These are phyloP conservation scores for Monosporascus sp. DNA, from an alignment of 2,329 filamentous ascomycete genomes.

Conservation along the genomic window DNA sequence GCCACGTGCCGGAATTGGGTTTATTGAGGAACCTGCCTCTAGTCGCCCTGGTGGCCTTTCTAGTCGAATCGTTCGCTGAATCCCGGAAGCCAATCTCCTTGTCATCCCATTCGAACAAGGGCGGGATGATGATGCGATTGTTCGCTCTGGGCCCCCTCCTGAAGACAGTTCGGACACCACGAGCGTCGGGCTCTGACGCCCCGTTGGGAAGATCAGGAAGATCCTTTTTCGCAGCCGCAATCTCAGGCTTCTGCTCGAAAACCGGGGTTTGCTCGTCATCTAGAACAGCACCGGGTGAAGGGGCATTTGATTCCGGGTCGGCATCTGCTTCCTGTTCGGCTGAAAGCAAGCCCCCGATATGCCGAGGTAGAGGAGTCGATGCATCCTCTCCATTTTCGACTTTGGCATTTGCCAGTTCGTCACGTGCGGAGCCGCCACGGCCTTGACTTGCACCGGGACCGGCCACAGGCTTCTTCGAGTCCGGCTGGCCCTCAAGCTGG, in stretches of 20 bases:
- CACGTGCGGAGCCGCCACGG: not conserved
- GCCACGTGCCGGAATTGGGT: conserved; percentile 48
- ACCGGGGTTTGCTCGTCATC: conserved; percentile 16
- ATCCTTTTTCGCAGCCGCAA: conserved; percentile 16
- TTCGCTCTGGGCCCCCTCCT: conserved; percentile 35
- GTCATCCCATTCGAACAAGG: conserved; percentile 41
- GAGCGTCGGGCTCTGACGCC: conserved; percentile 43
- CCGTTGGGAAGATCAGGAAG: conserved; percentile 33
- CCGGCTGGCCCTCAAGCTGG: conserved; percentile 43
- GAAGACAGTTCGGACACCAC: conserved; percentile 44
- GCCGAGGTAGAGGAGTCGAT: conserved; percentile 29
- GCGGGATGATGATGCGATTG: conserved; percentile 50
- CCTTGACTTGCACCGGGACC: conserved; percentile 19
- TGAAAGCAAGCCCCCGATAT: conserved; percentile 33
- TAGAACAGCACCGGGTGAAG: conserved; percentile 17
- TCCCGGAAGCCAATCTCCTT: conserved; percentile 56
- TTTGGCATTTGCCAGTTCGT: conserved; percentile 2
- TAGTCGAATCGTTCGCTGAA: conserved; percentile 49
- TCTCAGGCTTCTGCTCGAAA: conserved; percentile 16
- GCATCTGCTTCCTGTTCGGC: conserved; percentile 27
- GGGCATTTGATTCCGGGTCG: conserved; percentile 27
- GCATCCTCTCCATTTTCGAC: conserved; percentile 24
- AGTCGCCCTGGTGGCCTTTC: conserved; percentile 46
- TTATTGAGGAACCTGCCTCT: conserved; percentile 49
- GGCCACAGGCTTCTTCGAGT: conserved; percentile 41